A percentile compares a stretch with the other conserved stretches of the same genome.
These are phyloP conservation scores for Chaetothyriales sp. DNA, from an alignment of 2,329 filamentous ascomycete species.

Conservation along the genomic window DNA sequence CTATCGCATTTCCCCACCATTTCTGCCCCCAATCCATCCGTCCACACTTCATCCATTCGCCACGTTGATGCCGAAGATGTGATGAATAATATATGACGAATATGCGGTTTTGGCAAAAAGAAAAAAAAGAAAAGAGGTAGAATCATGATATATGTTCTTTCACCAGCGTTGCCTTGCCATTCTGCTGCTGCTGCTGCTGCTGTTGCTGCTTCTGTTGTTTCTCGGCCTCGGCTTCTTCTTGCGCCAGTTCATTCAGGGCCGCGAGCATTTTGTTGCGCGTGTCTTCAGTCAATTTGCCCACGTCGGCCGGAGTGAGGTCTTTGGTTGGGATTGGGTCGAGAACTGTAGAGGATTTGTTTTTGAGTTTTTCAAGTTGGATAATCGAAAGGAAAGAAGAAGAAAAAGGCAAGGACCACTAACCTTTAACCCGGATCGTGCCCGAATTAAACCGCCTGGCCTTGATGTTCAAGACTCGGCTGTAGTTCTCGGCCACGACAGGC, in stretches of 20 bases:
- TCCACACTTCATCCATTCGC: too few species aligned
- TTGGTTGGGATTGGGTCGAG: slow-evolving; percentile 67
- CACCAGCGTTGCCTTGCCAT: not conserved
- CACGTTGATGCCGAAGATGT: too few species aligned
- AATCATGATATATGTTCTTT: not conserved
- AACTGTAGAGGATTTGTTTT: slow-evolving; percentile 39
- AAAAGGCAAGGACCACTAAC: slow-evolving; percentile 33
- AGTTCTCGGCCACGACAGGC: slow-evolving; percentile 69
- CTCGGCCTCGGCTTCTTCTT: slow-evolving; percentile 4
- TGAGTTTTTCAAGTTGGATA: not conserved
- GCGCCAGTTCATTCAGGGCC: slow-evolving; percentile 33
- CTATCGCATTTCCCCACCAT: too few species aligned
- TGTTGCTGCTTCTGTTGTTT: not conserved
- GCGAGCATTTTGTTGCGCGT: slow-evolving; percentile 65
- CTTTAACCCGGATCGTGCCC: slow-evolving; percentile 61
- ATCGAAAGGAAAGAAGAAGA: slow-evolving; percentile 2
- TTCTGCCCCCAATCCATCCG: too few species aligned
- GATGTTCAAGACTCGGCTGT: slow-evolving; percentile 56
- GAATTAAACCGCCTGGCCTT: slow-evolving; percentile 52
- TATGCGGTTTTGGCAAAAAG: too few species aligned
- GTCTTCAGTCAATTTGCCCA: slow-evolving; percentile 55
- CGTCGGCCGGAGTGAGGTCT: slow-evolving; percentile 59
- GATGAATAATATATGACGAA: too few species aligned
- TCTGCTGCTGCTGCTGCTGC: not conserved
- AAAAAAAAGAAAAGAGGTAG: not conserved